These are phyloP conservation scores for Podaxis sp. DNA, from an alignment of 768 basidiomycete genomes.

Conservation along the genomic window DNA sequence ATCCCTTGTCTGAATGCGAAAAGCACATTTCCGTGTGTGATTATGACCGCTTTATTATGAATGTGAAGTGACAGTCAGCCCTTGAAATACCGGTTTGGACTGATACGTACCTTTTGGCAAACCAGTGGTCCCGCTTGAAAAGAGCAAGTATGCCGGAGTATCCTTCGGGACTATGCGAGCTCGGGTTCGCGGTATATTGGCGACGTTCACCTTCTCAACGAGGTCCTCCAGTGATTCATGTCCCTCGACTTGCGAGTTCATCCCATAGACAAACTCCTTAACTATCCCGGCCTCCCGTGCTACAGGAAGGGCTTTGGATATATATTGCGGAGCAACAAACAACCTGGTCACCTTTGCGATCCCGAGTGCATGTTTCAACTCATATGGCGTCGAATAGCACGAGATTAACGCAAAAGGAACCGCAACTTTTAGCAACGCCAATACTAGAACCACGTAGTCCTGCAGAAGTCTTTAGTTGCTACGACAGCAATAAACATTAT, in stretches of 20 bases:
- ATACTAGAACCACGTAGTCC: slow-evolving; percentile 33
- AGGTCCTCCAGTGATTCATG: slow-evolving; percentile 42
- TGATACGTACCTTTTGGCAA: slow-evolving; percentile 58
- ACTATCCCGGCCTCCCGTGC: slow-evolving; percentile 34
- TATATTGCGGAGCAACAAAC: slow-evolving; percentile 32
- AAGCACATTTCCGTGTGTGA: slow-evolving; percentile 63
- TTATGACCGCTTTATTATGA: slow-evolving; percentile 54
- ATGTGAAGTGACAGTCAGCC: too few relatives aligned
- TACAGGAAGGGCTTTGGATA: slow-evolving; percentile 28
- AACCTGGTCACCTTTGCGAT: slow-evolving; percentile 31
- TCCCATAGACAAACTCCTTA: slow-evolving; percentile 44
- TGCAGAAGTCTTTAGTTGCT: slow-evolving; percentile 13
- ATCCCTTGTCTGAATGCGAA: slow-evolving; percentile 39
- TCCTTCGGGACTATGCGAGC: slow-evolving; percentile 46
- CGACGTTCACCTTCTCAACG: slow-evolving; percentile 35
- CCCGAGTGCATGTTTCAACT: slow-evolving; percentile 33
- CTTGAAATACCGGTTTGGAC: not conserved
- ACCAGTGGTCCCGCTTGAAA: slow-evolving; percentile 78
- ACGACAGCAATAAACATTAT: not conserved
- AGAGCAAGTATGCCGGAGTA: slow-evolving; percentile 66
- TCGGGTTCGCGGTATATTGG: slow-evolving; percentile 36
- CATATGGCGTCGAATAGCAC: slow-evolving; percentile 34
- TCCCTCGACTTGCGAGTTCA: slow-evolving; percentile 35
- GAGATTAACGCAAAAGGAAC: slow-evolving; percentile 34
- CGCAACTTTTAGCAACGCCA: slow-evolving; percentile 29